A percentile compares a stretch with the other conserved stretches of the same genome.
These are phyloP conservation scores for Lactuca saligna DNA, from an alignment of 129 eudicot genomes.

Conservation along the genomic window DNA sequence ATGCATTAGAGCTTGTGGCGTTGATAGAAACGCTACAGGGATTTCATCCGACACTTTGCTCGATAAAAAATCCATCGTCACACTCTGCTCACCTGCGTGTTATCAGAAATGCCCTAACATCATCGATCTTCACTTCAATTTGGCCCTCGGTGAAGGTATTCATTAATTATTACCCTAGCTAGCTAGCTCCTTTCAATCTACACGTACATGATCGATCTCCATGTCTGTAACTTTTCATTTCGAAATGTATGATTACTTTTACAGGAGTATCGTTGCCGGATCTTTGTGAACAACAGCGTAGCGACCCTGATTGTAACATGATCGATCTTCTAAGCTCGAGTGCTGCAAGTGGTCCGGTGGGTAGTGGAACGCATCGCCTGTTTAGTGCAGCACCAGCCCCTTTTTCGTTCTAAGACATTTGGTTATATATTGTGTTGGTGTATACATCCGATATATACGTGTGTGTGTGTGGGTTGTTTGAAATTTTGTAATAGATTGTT, in stretches of 20 bases:
- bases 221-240: not conserved
- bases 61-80: slow-evolving; percentile 47
- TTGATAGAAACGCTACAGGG: slow-evolving; percentile 54
- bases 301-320: slow-evolving; percentile 69
- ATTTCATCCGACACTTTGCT: slow-evolving; percentile 73
- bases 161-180: not conserved
- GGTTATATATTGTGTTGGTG: slow-evolving; percentile 10
- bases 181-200: not conserved
- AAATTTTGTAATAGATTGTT: slow-evolving; percentile 32
- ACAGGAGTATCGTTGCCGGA: slow-evolving; percentile 74
- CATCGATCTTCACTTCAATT: slow-evolving; percentile 74
- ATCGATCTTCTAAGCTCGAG: slow-evolving; percentile 68
- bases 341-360: slow-evolving; percentile 44
- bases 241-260: not conserved
- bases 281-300: slow-evolving; percentile 62
- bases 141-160: slow-evolving; percentile 90
- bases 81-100: slow-evolving; percentile 70
- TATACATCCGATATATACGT: slow-evolving; percentile 21
- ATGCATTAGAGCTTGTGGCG: slow-evolving; percentile 71
- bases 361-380: slow-evolving; percentile 10
- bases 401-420: slow-evolving; percentile 13
- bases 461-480: slow-evolving; percentile 28
- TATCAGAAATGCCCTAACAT: slow-evolving; percentile 78
- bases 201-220: not conserved
- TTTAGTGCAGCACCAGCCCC: slow-evolving; percentile 49